Percentiles rank a stretch among this genome's conserved stretches.
phyloP scores from a whole-genome alignment of 2,329 filamentous ascomycete genomes.

The Sclerotinia nivalis region DNA sequence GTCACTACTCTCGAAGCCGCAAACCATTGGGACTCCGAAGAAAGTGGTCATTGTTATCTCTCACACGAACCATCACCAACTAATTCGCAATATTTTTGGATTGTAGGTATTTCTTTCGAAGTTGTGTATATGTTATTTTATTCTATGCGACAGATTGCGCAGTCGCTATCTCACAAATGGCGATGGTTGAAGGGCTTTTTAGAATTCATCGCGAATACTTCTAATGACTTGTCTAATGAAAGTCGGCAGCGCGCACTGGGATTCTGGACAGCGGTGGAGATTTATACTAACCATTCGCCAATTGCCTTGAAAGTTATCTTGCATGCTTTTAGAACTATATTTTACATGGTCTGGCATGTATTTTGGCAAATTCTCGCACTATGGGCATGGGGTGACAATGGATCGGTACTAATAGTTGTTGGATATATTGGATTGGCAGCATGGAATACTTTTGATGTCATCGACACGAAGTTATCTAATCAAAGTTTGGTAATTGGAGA shows the following conservation, averaged over 20 bases:
- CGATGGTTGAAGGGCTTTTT: not conserved
- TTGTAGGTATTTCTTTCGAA: constrained; percentile 22
- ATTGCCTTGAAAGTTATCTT: not conserved
- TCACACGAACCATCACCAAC: constrained; percentile 24
- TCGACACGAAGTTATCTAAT: constrained; percentile 28
- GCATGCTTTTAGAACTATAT: not conserved
- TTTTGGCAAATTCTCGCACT: constrained; percentile 21
- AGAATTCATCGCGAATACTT: constrained; percentile 1
- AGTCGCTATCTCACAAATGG: not conserved
- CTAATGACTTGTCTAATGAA: not conserved
- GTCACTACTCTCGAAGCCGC: constrained; percentile 11
- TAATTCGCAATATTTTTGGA: constrained; percentile 25
- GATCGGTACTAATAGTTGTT: constrained; percentile 21
- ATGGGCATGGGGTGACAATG: constrained; percentile 25
- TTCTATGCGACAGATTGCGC: not conserved
- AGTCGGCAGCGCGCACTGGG: not conserved
- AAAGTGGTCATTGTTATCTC: constrained; percentile 25
- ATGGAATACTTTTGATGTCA: constrained; percentile 27
- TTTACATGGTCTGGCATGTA: not conserved
- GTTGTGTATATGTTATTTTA: constrained; percentile 20
- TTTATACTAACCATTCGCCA: not conserved
- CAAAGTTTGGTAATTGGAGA: constrained; percentile 19
- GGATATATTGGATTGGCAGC: constrained; percentile 24
- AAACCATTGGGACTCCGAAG: constrained; percentile 24
- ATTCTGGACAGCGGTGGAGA: not conserved